A percentile compares a stretch with the other conserved stretches of the same genome.
Conservation (phyloP, 176 grass and related monocot genomes). For the Guadua angustifolia region DNA sequence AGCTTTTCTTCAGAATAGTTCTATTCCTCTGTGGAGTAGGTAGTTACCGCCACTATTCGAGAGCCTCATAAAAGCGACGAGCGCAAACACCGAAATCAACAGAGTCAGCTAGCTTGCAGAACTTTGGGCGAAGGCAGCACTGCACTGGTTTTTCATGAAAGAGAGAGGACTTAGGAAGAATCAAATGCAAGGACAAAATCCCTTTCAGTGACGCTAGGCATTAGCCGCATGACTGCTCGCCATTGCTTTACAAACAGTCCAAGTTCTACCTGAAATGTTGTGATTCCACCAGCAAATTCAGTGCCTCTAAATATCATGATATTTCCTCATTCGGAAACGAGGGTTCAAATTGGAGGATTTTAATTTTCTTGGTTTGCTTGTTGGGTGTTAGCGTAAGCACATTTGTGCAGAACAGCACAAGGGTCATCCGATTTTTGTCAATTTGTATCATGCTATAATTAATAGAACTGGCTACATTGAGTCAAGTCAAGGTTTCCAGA, state of each 20-base stretch:
- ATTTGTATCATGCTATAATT: background rate
- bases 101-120: constrained; percentile 11
- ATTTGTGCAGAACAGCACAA: background rate
- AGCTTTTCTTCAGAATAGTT: constrained; percentile 27
- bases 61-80: background rate
- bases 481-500: background rate
- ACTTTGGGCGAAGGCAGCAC: constrained; percentile 1
- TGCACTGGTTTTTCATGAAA: background rate
- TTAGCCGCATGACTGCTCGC: background rate
- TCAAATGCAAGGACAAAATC: background rate
- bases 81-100: constrained; percentile 17
- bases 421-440: background rate
- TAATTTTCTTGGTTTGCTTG: background rate
- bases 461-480: background rate
- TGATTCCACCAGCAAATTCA: constrained; percentile 11
- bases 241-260: background rate
- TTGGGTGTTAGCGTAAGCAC: too few species aligned
- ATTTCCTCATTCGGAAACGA: background rate
- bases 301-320: too few species aligned
- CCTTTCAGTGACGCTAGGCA: background rate
- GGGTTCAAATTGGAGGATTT: background rate
- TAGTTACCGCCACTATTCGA: background rate
- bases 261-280: background rate
- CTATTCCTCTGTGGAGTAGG: background rate
- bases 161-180: background rate